phyloP scores from a whole-genome alignment of 306 rosid species.

The Vigna angularis region DNA sequence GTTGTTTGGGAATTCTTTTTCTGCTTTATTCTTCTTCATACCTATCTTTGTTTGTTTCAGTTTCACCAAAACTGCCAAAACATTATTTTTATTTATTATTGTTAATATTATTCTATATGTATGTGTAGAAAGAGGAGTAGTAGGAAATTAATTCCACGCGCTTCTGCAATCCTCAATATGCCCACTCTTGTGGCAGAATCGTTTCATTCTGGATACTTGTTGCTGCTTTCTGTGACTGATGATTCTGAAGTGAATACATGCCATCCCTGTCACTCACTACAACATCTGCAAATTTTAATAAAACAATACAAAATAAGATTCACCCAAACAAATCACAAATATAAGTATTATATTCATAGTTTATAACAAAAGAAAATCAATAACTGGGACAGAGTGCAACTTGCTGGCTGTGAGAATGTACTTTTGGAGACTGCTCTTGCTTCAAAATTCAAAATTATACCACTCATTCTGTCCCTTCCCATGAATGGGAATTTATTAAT shows the following conservation, averaged over 20 bases:
- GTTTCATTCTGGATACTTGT: slow-evolving; percentile 51
- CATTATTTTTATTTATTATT: neutral
- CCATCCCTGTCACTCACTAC: slow-evolving; percentile 46
- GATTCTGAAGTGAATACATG: slow-evolving; percentile 55
- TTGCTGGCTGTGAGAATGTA: neutral
- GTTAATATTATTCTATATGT: neutral
- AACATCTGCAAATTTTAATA: slow-evolving; percentile 45
- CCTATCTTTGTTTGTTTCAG: neutral
- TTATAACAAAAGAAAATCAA: no score
- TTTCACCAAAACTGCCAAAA: slow-evolving; percentile 36
- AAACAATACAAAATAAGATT: neutral
- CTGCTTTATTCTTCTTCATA: slow-evolving; percentile 2
- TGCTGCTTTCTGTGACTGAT: slow-evolving; percentile 30
- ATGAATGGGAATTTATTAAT: no score
- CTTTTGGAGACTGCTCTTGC: neutral
- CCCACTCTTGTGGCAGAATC: slow-evolving; percentile 88
- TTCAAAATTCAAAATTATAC: neutral
- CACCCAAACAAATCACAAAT: neutral
- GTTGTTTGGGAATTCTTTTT: slow-evolving; percentile 6
- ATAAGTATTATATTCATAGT: no score
- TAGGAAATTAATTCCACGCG: slow-evolving; percentile 19
- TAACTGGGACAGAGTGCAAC: neutral
- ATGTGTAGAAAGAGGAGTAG: neutral
- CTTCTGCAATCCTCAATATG: slow-evolving; percentile 52
- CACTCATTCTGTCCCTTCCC: neutral